phyloP scores from a whole-genome alignment of 2,329 filamentous ascomycete genomes.

The Trichoderma brevicompactum region DNA sequence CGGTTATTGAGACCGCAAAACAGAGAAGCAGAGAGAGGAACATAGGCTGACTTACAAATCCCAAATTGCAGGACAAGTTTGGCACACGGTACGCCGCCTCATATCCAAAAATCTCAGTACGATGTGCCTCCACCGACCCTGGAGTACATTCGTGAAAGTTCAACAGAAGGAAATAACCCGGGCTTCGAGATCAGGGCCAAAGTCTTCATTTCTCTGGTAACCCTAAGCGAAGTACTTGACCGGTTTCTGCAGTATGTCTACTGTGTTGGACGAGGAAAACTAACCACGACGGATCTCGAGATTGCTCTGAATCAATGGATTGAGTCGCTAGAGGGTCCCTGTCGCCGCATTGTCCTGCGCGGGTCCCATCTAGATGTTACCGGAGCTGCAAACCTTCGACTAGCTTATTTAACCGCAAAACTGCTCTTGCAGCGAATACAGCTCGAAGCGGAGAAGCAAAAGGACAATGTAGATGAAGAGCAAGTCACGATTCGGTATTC shows the following conservation, averaged over 20 bases:
- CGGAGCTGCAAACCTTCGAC: constrained; percentile 55
- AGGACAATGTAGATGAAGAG: constrained; percentile 32
- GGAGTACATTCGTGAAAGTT: constrained; percentile 41
- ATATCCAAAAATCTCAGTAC: constrained; percentile 50
- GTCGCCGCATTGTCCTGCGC: constrained; percentile 48
- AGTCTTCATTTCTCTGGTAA: constrained; percentile 52
- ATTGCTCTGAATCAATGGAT: constrained; percentile 50
- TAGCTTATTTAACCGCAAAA: constrained; percentile 54
- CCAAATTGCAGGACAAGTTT: constrained; percentile 50
- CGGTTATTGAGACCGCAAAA: neutral
- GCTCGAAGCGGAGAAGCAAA: constrained; percentile 47
- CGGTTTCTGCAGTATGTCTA: constrained; percentile 43
- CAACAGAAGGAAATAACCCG: constrained; percentile 30
- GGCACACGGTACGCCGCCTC: constrained; percentile 57
- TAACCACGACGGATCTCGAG: constrained; percentile 43
- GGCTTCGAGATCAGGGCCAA: constrained; percentile 36
- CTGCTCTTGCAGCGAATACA: constrained; percentile 53
- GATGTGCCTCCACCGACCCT: constrained; percentile 52
- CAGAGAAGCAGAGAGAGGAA: neutral
- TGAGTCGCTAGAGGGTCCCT: constrained; percentile 45
- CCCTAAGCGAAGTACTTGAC: constrained; percentile 48
- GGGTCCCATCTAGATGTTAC: constrained; percentile 48
- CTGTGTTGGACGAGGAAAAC: constrained; percentile 39
- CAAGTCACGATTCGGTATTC: constrained; percentile 43
- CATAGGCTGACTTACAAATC: neutral